Percentiles rank a stretch among this genome's conserved stretches.
These are phyloP conservation scores for Clathrus columnatus DNA, from an alignment of 768 basidiomycete genomes.

Conservation along the genomic window DNA sequence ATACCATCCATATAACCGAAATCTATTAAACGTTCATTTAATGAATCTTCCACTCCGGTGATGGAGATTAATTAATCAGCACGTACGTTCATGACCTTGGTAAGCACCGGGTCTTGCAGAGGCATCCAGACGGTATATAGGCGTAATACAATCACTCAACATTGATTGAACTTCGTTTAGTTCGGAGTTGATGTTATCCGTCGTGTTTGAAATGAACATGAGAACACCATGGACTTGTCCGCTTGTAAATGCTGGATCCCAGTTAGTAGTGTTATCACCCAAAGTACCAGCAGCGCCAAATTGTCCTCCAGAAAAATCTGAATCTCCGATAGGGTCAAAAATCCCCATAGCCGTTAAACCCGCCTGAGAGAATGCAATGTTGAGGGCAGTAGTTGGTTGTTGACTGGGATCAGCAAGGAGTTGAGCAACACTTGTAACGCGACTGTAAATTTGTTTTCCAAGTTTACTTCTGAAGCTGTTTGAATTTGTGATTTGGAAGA, in stretches of 20 bases:
- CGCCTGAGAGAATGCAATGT: constrained; percentile 44
- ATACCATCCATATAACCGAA: constrained; percentile 48
- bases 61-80: too few species aligned
- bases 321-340: constrained; percentile 23
- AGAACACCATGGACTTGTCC: constrained; percentile 39
- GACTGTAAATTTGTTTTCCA: constrained; percentile 25
- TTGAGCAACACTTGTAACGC: constrained; percentile 39
- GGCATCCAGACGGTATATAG: constrained; percentile 12
- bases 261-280: constrained; percentile 32
- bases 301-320: constrained; percentile 35
- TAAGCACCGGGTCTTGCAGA: constrained; percentile 34
- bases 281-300: constrained; percentile 28
- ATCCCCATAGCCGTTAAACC: constrained; percentile 29
- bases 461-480: constrained; percentile 36
- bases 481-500: constrained; percentile 20
- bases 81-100: constrained; percentile 30
- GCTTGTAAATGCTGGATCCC: constrained; percentile 38
- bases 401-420: constrained; percentile 18
- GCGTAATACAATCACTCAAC: constrained; percentile 14
- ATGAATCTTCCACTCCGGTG: background rate
- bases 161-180: constrained; percentile 17
- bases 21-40: constrained; percentile 16
- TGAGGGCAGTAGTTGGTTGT: constrained; percentile 28
- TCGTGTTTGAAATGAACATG: constrained; percentile 21
- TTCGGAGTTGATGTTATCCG: constrained; percentile 20